phyloP scores from a whole-genome alignment of 768 basidiomycete species.

The Lactifluus piperatus region DNA sequence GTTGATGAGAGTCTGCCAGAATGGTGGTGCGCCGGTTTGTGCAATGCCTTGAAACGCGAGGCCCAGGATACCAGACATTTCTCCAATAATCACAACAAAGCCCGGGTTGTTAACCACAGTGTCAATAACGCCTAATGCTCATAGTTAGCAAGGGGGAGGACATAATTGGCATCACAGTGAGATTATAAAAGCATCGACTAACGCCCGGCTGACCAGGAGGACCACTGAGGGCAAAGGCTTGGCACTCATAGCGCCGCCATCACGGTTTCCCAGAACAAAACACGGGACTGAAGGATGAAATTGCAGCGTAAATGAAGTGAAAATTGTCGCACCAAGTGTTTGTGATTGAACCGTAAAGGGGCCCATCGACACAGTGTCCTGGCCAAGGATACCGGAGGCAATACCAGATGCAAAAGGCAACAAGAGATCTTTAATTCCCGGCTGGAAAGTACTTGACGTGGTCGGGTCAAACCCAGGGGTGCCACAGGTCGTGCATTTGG shows the following conservation, averaged over 20 bases:
- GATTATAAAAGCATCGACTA: background rate
- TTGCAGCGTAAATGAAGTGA: background rate
- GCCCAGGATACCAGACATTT: constrained; percentile 66
- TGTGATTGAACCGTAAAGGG: too few relatives aligned
- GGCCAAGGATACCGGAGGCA: constrained; percentile 44
- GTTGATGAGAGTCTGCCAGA: constrained; percentile 51
- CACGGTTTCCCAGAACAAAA: too few relatives aligned
- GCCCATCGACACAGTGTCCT: too few relatives aligned
- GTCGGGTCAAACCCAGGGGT: too few relatives aligned
- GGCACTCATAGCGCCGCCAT: background rate
- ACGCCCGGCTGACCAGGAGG: background rate
- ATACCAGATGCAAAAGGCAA: constrained; percentile 66
- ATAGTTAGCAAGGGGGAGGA: background rate
- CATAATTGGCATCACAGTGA: too few relatives aligned
- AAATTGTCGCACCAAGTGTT: constrained; percentile 30
- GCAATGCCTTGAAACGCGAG: constrained; percentile 60
- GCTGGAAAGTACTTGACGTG: constrained; percentile 36
- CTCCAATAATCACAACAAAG: constrained; percentile 39
- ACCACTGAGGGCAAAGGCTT: background rate
- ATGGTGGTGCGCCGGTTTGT: constrained; percentile 45
- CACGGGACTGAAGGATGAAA: too few relatives aligned
- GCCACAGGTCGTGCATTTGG: constrained; percentile 37
- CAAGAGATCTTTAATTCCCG: constrained; percentile 22
- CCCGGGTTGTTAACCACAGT: constrained; percentile 34
- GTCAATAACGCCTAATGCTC: constrained; percentile 37